Base-by-base conservation (phyloP, 169 alveolate species). In the Cryptosporidium tyzzeri region DNA sequence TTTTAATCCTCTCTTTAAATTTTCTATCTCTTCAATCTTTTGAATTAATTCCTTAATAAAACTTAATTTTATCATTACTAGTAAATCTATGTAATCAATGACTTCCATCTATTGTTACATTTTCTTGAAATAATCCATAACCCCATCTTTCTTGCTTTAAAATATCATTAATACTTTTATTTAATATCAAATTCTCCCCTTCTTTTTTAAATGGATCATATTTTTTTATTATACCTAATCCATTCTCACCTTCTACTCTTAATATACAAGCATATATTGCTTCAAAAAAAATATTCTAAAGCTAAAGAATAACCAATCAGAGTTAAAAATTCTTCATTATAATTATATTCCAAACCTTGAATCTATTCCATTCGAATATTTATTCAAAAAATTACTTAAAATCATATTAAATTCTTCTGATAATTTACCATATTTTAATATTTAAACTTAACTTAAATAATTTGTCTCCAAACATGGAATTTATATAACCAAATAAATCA, bases 251-350 rank as follows among this genome's bases (percentile, higher is more conserved):
- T 14, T 31, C 50, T 2, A 29, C 71, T 39, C 71, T 65, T n/a
- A 33, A 21, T n/a, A 65, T 8, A 65, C 71, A 65, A 65, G 51
- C 71, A 31, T 31, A 31, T 16, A 65, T 65, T n/a, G 51, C 71
- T n/a, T 12, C 4, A 2, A 0, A n/a, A 37, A 37, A 65, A 16
- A 51, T 65, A 65, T 31, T 65, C 71, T 39, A 65, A 35, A 7
- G 71, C 71, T 10, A 65, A n/a, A n/a, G 29, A 7, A 2, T 33
- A 65, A 10, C 53, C 44, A 31, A 29, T 2, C 6, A 65, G 9
- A 26, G 21, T 7, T n/a, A n/a, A 14, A 21, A 65, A 10, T 0
- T 33, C 18, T 10, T 7, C 14, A 35, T 9, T 23, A 29, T 31
- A 65, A 29, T 31, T 26, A 37, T 29, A 0, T 41, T 12, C 48